phyloP scores from a whole-genome alignment of 1,139 yeast species.

The Candida glucosophila region DNA sequence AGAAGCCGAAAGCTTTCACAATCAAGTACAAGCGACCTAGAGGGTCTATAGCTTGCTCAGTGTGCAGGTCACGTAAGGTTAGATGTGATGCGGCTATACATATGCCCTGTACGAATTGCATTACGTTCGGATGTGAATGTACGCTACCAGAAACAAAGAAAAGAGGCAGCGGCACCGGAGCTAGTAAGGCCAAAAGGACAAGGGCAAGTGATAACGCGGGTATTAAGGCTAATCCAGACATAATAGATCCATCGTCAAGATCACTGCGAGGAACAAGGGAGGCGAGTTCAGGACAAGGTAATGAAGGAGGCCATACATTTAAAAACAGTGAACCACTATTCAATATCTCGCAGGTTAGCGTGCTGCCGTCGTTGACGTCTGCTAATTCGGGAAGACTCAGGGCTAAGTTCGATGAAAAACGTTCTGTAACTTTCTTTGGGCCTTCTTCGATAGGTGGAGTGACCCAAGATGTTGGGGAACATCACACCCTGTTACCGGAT shows the following conservation, averaged over 20 bases:
- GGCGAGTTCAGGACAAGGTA: slow-evolving; percentile 11
- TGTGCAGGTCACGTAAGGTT: slow-evolving; percentile 65
- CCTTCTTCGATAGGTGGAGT: slow-evolving; percentile 32
- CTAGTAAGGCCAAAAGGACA: slow-evolving; percentile 16
- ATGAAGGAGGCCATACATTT: slow-evolving; percentile 1
- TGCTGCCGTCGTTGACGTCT: slow-evolving; percentile 38
- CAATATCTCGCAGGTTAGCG: slow-evolving; percentile 35
- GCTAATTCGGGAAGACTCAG: slow-evolving; percentile 33
- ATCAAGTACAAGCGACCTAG: slow-evolving; percentile 44
- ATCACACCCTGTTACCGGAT: slow-evolving; percentile 34
- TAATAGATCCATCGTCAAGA: slow-evolving; percentile 1
- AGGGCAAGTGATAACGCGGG: background rate
- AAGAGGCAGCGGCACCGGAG: slow-evolving; percentile 30
- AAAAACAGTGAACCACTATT: slow-evolving; percentile 27
- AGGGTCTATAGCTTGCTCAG: slow-evolving; percentile 45
- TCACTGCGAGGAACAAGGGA: slow-evolving; percentile 2
- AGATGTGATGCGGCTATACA: slow-evolving; percentile 63
- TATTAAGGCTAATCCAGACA: background rate
- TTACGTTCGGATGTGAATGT: slow-evolving; percentile 71
- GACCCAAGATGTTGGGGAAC: slow-evolving; percentile 36
- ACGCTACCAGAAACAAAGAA: slow-evolving; percentile 51
- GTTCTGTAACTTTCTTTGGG: slow-evolving; percentile 35
- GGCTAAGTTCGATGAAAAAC: slow-evolving; percentile 24
- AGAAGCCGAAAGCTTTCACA: slow-evolving; percentile 41
- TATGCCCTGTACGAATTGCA: slow-evolving; percentile 71